These are phyloP conservation scores for Sphagnum magellanicum DNA, from an alignment of 228 moss, liverwort and hornwort species.

Conservation along the genomic window DNA sequence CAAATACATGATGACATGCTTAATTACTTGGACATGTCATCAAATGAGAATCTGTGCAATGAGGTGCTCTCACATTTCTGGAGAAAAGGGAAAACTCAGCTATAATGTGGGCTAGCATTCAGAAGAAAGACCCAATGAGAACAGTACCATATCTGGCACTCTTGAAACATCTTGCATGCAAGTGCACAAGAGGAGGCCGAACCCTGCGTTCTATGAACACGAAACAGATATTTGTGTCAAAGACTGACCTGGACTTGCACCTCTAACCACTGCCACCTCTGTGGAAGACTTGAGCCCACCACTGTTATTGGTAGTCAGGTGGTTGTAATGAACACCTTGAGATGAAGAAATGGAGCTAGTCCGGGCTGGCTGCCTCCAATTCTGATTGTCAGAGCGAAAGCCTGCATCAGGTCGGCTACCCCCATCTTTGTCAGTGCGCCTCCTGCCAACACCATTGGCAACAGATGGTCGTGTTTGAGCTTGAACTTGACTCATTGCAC, in stretches of 20 bases:
- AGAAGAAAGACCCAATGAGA: too few relatives aligned
- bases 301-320: background rate
- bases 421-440: slow-evolving; percentile 62
- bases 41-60: too few relatives aligned
- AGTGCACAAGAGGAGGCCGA: too few relatives aligned
- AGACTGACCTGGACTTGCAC: background rate
- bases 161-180: too few relatives aligned
- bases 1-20: too few relatives aligned
- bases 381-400: slow-evolving; percentile 53
- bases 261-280: background rate
- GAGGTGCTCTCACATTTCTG: too few relatives aligned
- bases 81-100: too few relatives aligned
- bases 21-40: too few relatives aligned
- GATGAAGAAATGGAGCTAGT: slow-evolving; percentile 28
- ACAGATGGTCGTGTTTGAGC: slow-evolving; percentile 47
- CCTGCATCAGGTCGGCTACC: slow-evolving; percentile 31
- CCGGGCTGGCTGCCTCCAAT: slow-evolving; percentile 54
- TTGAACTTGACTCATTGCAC: slow-evolving; percentile 21
- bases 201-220: background rate
- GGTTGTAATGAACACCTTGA: slow-evolving; percentile 12
- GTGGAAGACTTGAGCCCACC: slow-evolving; percentile 3
- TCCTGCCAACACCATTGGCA: slow-evolving; percentile 58
- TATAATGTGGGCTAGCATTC: too few relatives aligned
- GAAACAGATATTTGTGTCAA: background rate
- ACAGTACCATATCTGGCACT: too few relatives aligned